These are phyloP conservation scores for Penicillium nucicola DNA, from an alignment of 495 filamentous ascomycete genomes.

Conservation along the genomic window DNA sequence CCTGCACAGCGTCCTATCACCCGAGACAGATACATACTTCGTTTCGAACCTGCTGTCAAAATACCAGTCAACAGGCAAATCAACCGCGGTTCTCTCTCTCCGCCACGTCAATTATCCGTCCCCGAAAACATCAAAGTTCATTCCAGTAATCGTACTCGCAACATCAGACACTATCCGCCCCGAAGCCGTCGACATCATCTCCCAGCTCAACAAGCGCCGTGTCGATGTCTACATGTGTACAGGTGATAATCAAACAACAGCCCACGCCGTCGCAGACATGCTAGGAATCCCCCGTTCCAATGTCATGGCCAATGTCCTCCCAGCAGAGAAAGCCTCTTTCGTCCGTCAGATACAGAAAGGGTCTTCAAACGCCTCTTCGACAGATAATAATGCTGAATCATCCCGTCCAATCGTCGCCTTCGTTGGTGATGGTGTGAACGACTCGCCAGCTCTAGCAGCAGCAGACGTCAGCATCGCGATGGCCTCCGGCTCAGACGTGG, in stretches of 20 bases:
- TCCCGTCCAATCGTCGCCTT: slow-evolving; percentile 52
- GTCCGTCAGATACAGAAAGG: slow-evolving; percentile 70
- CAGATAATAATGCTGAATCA: slow-evolving; percentile 4
- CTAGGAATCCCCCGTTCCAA: slow-evolving; percentile 71
- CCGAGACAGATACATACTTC: slow-evolving; percentile 30
- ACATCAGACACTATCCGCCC: slow-evolving; percentile 74
- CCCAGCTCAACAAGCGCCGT: slow-evolving; percentile 57
- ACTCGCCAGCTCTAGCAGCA: slow-evolving; percentile 74
- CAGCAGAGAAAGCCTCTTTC: slow-evolving; percentile 81
- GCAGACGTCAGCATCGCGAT: slow-evolving; percentile 85
- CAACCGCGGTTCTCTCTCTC: slow-evolving; percentile 66
- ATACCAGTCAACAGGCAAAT: slow-evolving; percentile 73
- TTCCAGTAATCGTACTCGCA: slow-evolving; percentile 66
- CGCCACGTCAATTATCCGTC: slow-evolving; percentile 20
- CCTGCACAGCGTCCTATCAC: slow-evolving; percentile 40
- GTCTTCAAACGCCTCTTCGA: slow-evolving; percentile 4
- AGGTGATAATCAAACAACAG: slow-evolving; percentile 65
- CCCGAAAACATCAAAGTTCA: slow-evolving; percentile 35
- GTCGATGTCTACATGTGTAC: slow-evolving; percentile 89
- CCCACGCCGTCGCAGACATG: slow-evolving; percentile 63
- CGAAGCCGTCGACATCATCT: slow-evolving; percentile 65
- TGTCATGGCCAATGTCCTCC: slow-evolving; percentile 85
- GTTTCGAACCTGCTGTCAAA: slow-evolving; percentile 48
- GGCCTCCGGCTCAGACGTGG: slow-evolving; percentile 80
- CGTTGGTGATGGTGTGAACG: slow-evolving; percentile 87